Evolutionary conservation across 2,329 filamentous ascomycete genomes (phyloP).

Genomic region (Scedosporium boydii): DNA sequence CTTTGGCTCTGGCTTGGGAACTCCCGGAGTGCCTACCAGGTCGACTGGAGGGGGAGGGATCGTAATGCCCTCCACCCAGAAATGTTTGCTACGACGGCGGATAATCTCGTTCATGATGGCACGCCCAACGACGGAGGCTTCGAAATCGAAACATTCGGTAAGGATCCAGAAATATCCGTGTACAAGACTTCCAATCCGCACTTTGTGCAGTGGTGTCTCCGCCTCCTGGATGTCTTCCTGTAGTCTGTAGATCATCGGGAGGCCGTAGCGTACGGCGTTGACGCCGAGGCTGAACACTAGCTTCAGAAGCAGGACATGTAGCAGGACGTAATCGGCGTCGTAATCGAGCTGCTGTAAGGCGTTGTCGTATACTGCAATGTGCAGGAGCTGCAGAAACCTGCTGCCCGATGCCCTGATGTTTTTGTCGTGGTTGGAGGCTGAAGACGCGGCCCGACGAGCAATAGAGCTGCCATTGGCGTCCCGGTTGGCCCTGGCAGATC

Average conservation of each 20-base stretch:
- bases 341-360: slow-evolving; percentile 63
- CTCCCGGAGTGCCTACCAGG: slow-evolving; percentile 46
- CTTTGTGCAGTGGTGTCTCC: slow-evolving; percentile 58
- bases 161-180: slow-evolving; percentile 84
- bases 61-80: slow-evolving; percentile 70
- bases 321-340: slow-evolving; percentile 64
- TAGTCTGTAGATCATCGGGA: slow-evolving; percentile 82
- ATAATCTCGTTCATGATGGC: slow-evolving; percentile 69
- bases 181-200: slow-evolving; percentile 73
- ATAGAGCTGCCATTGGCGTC: slow-evolving; percentile 25
- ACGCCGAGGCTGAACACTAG: slow-evolving; percentile 72
- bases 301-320: slow-evolving; percentile 67
- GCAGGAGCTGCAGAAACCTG: slow-evolving; percentile 73
- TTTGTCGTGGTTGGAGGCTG: slow-evolving; percentile 53
- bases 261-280: slow-evolving; percentile 66
- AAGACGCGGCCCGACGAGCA: slow-evolving; percentile 59
- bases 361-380: slow-evolving; percentile 84
- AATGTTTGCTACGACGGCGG: slow-evolving; percentile 59
- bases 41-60: slow-evolving; percentile 59
- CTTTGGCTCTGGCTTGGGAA: slow-evolving; percentile 29
- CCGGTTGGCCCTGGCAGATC: slow-evolving; percentile 31
- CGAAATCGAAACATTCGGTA: slow-evolving; percentile 67
- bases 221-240: slow-evolving; percentile 72
- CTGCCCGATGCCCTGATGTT: slow-evolving; percentile 40
- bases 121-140: slow-evolving; percentile 57